phyloP scores from a whole-genome alignment of 2,329 filamentous ascomycete genomes.

The Pseudopithomyces maydicus region DNA sequence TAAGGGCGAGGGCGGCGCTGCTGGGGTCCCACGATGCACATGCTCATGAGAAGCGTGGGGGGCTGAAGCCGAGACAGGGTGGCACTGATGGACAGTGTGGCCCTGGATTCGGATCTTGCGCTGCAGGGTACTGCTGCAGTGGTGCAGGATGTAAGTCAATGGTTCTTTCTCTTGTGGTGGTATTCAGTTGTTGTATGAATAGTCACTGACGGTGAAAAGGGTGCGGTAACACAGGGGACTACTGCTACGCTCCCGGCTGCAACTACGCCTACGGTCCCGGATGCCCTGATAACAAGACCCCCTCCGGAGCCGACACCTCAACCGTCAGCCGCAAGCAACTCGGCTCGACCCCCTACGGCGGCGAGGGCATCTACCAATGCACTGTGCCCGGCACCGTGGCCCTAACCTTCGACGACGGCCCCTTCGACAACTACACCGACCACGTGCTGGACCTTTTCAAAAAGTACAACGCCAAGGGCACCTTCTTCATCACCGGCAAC shows the following conservation, averaged over 20 bases:
- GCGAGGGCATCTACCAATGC: conserved; percentile 62
- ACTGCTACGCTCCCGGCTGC: conserved; percentile 67
- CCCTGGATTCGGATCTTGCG: conserved; percentile 33
- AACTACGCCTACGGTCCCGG: conserved; percentile 64
- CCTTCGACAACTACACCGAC: conserved; percentile 61
- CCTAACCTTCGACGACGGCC: conserved; percentile 71
- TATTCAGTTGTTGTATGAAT: background rate
- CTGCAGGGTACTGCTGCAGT: conserved; percentile 43
- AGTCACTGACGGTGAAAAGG: conserved; percentile 31
- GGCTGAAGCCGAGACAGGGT: conserved; percentile 33
- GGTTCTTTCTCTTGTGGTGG: too few relatives aligned
- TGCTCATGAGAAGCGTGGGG: conserved; percentile 22
- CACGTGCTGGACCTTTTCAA: conserved; percentile 67
- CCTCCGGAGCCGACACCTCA: conserved; percentile 61
- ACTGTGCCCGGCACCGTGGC: conserved; percentile 62
- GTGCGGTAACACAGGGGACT: conserved; percentile 60
- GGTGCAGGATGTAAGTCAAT: conserved; percentile 29
- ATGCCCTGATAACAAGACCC: conserved; percentile 64
- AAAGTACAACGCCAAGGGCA: conserved; percentile 65
- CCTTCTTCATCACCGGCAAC: conserved; percentile 69
- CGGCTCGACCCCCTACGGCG: conserved; percentile 58
- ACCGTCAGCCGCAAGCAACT: conserved; percentile 58
- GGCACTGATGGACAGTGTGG: conserved; percentile 38
- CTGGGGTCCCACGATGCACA: conserved; percentile 18
- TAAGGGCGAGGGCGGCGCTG: conserved; percentile 31